phyloP scores from a whole-genome alignment of 345 rosid species.

The Murraya koenigii region DNA sequence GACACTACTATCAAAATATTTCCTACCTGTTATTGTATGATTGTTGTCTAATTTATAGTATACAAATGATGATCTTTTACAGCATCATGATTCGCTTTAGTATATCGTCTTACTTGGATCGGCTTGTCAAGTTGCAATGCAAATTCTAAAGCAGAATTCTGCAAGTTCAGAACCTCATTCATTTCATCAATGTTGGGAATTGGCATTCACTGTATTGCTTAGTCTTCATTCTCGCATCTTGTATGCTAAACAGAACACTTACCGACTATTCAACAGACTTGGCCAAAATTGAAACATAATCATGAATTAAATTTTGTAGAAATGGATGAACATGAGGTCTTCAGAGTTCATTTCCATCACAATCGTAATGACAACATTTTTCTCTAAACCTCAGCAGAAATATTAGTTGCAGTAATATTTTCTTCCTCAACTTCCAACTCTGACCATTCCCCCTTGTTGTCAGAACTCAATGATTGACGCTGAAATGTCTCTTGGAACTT shows the following conservation, averaged over 20 bases:
- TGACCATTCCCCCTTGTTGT: conserved; percentile 29
- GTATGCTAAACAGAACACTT: neutral
- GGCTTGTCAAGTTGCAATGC: neutral
- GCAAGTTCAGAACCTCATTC: neutral
- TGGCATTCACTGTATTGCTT: neutral
- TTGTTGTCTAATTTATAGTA: neutral
- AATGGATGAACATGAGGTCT: neutral
- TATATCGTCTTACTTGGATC: neutral
- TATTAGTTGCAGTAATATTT: conserved; percentile 4
- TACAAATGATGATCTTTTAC: neutral
- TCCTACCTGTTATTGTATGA: neutral
- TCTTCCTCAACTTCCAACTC: conserved; percentile 38
- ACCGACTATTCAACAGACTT: neutral
- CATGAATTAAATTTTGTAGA: neutral
- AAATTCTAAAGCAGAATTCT: neutral
- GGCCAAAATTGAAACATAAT: neutral
- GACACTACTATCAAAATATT: neutral
- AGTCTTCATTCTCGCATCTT: neutral
- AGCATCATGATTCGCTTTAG: neutral
- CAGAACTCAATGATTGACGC: conserved; percentile 31
- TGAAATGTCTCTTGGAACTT: conserved; percentile 72
- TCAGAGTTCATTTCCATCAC: neutral
- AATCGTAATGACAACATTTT: neutral
- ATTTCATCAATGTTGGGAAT: neutral
- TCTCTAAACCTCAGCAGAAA: conserved; percentile 1